Evolutionary conservation across 495 filamentous ascomycete genomes (phyloP).

Genomic region (Aspergillus coremiiformis): DNA sequence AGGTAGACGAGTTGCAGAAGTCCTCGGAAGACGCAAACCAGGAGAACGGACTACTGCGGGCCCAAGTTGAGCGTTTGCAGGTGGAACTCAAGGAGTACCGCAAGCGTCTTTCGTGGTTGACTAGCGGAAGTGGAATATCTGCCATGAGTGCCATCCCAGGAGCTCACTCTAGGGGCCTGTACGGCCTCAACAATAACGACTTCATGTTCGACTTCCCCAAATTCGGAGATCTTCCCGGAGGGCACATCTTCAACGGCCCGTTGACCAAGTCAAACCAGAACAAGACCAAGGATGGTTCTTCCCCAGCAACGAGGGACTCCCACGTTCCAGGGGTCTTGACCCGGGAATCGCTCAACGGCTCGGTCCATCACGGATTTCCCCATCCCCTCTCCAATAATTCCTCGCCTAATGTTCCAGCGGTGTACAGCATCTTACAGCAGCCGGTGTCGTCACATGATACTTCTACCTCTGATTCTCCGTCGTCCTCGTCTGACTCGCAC

Average conservation of each 20-base stretch:
- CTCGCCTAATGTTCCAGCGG: slow-evolving; percentile 6
- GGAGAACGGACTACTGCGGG: slow-evolving; percentile 77
- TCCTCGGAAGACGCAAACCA: slow-evolving; percentile 72
- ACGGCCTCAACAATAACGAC: slow-evolving; percentile 61
- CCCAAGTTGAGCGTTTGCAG: slow-evolving; percentile 80
- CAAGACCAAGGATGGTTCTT: slow-evolving; percentile 17
- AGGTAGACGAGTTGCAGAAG: slow-evolving; percentile 88
- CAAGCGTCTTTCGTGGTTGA: slow-evolving; percentile 64
- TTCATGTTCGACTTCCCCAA: slow-evolving; percentile 95
- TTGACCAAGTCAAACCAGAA: slow-evolving; percentile 27
- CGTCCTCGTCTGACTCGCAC: slow-evolving; percentile 50
- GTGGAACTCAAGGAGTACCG: slow-evolving; percentile 83
- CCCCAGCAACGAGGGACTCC: background rate
- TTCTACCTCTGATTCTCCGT: slow-evolving; percentile 48
- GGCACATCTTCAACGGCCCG: slow-evolving; percentile 47
- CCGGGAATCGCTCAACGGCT: slow-evolving; percentile 18
- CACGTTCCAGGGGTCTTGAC: slow-evolving; percentile 22
- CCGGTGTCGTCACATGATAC: slow-evolving; percentile 31
- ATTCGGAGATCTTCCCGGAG: slow-evolving; percentile 71
- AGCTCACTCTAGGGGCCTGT: slow-evolving; percentile 29
- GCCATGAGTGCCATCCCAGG: slow-evolving; percentile 39
- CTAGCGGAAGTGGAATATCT: slow-evolving; percentile 41
- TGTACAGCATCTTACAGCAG: slow-evolving; percentile 20
- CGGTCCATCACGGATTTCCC: slow-evolving; percentile 3
- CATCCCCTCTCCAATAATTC: background rate